phyloP scores from a whole-genome alignment of 1,284 basidiomycete species.

The Cutaneotrichosporon dermatis region DNA sequence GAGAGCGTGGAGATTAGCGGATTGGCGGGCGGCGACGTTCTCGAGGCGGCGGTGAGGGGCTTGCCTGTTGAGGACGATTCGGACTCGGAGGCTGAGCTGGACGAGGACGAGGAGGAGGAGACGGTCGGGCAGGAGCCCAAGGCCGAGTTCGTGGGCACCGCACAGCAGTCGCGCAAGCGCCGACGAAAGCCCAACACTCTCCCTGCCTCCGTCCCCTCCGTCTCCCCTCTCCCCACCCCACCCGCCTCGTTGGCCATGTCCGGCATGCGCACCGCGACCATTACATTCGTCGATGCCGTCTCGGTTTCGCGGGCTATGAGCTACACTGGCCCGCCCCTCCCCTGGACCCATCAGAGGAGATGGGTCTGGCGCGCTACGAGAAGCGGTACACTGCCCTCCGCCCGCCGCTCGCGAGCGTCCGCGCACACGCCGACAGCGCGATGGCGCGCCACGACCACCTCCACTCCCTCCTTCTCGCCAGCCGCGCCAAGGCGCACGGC shows the following conservation, averaged over 20 bases:
- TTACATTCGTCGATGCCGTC: constrained; percentile 68
- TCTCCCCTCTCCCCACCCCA: constrained; percentile 33
- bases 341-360: constrained; percentile 52
- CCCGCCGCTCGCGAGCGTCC: constrained; percentile 66
- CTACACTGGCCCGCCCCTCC: constrained; percentile 27
- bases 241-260: constrained; percentile 24
- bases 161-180: constrained; percentile 30
- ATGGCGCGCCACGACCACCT: constrained; percentile 69
- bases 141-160: constrained; percentile 54
- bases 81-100: constrained; percentile 43
- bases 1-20: constrained; percentile 62
- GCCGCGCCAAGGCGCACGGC: constrained; percentile 56
- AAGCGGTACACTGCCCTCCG: constrained; percentile 61
- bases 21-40: constrained; percentile 24
- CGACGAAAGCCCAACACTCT: constrained; percentile 53
- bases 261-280: constrained; percentile 57
- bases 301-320: constrained; percentile 63
- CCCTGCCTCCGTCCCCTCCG: constrained; percentile 54
- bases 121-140: constrained; percentile 21
- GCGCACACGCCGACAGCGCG: constrained; percentile 67
- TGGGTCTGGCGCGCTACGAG: constrained; percentile 66
- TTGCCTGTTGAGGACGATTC: constrained; percentile 25
- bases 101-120: constrained; percentile 46
- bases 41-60: constrained; percentile 37
- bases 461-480: constrained; percentile 52